Percentiles rank a stretch among this genome's conserved stretches.
These are phyloP conservation scores for Cladosporium sphaerospermum DNA, from an alignment of 2,329 filamentous ascomycete species.

Conservation along the genomic window DNA sequence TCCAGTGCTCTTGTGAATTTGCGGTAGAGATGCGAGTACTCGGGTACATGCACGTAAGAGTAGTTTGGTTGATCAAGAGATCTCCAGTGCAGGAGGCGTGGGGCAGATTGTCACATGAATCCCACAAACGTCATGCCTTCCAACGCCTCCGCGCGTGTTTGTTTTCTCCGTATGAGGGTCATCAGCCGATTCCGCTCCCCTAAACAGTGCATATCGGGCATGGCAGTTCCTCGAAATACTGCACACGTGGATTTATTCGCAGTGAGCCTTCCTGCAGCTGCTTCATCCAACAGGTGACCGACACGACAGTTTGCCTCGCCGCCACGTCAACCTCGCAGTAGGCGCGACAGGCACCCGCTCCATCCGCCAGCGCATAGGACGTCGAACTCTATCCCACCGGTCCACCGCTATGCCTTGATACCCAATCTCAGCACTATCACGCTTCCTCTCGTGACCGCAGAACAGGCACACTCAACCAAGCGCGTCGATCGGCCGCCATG, in stretches of 20 bases:
- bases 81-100: too few species aligned
- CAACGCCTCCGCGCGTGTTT: too few species aligned
- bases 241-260: too few species aligned
- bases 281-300: neutral
- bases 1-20: neutral
- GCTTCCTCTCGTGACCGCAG: conserved; percentile 1
- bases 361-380: conserved; percentile 4
- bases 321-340: conserved; percentile 15
- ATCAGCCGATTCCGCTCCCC: too few species aligned
- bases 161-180: too few species aligned
- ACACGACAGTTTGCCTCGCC: neutral
- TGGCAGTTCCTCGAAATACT: too few species aligned
- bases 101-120: too few species aligned
- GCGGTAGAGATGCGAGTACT: too few species aligned
- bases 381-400: neutral
- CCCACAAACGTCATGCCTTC: too few species aligned
- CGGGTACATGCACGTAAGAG: too few species aligned
- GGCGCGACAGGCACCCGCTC: conserved; percentile 13
- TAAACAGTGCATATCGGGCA: too few species aligned
- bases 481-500: conserved; percentile 3
- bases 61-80: too few species aligned
- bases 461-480: neutral
- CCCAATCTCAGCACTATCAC: conserved; percentile 14
- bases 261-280: neutral
- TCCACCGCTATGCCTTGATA: conserved; percentile 13